A percentile compares a stretch with the other conserved stretches of the same genome.
phyloP scores from a whole-genome alignment of 2,329 filamentous ascomycete genomes.

The Epicoccum nigrum region DNA sequence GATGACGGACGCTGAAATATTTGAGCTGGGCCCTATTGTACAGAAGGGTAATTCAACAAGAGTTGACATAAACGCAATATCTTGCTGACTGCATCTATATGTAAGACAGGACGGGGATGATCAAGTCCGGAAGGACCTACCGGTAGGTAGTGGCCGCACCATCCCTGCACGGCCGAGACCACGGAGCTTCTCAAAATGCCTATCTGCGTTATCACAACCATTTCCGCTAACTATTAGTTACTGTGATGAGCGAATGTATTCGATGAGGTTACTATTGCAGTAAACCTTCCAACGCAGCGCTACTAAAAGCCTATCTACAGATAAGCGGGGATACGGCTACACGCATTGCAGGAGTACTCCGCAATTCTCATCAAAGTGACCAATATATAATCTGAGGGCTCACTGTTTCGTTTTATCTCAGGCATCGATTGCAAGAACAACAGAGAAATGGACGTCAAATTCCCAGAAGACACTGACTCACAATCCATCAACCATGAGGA shows the following conservation, averaged over 20 bases:
- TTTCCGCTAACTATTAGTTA: neutral
- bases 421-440: too few relatives aligned
- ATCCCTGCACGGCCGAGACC: conserved; percentile 8
- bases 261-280: too few relatives aligned
- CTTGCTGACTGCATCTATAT: neutral
- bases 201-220: neutral
- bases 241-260: too few relatives aligned
- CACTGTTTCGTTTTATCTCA: neutral
- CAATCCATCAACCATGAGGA: too few relatives aligned
- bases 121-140: neutral
- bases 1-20: too few relatives aligned
- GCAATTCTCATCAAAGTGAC: too few relatives aligned
- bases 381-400: neutral
- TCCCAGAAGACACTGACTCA: too few relatives aligned
- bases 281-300: neutral
- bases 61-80: too few relatives aligned
- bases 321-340: neutral
- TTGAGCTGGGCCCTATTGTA: too few relatives aligned
- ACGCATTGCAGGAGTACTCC: neutral
- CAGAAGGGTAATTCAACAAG: too few relatives aligned
- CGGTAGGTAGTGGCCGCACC: too few relatives aligned
- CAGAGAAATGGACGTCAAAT: too few relatives aligned
- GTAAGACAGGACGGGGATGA: neutral
- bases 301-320: neutral
- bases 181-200: neutral